A percentile compares a stretch with the other conserved stretches of the same genome.
These are phyloP conservation scores for Aureobasidium sp. DNA, from an alignment of 2,329 filamentous ascomycete genomes.

Conservation along the genomic window DNA sequence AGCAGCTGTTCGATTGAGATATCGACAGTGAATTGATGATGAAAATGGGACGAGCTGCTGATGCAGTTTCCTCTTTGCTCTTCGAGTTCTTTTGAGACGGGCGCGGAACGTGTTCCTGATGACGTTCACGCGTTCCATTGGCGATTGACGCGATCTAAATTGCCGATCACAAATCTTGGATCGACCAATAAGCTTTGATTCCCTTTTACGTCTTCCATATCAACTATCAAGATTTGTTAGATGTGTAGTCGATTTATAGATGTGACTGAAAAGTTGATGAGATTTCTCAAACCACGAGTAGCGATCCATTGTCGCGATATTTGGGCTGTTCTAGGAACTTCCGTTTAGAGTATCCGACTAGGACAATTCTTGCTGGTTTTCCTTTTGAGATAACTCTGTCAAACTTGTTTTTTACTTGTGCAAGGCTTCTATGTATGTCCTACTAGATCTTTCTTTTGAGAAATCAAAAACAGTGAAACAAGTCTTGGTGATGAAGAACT, in stretches of 20 bases:
- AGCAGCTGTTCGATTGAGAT: background rate
- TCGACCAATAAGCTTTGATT: background rate
- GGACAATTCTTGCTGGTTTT: background rate
- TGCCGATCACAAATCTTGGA: background rate
- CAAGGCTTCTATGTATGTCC: too few relatives aligned
- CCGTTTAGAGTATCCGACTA: background rate
- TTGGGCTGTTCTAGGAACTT: background rate
- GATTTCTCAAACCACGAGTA: background rate
- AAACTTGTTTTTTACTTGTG: too few relatives aligned
- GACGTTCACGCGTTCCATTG: background rate
- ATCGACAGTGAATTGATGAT: background rate
- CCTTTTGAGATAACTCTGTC: background rate
- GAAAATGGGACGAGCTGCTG: background rate
- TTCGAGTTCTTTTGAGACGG: background rate
- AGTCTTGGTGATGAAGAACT: too few relatives aligned
- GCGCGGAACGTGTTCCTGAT: background rate
- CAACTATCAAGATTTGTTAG: background rate
- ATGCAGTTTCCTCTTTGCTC: background rate
- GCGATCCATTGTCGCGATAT: background rate
- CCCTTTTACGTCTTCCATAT: background rate
- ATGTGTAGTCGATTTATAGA: background rate
- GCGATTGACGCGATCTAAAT: constrained; percentile 4
- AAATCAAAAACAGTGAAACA: too few relatives aligned
- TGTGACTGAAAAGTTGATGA: background rate
- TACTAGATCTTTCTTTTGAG: too few relatives aligned